These are phyloP conservation scores for Lentinula lateritia DNA, from an alignment of 768 basidiomycete genomes.

Conservation along the genomic window DNA sequence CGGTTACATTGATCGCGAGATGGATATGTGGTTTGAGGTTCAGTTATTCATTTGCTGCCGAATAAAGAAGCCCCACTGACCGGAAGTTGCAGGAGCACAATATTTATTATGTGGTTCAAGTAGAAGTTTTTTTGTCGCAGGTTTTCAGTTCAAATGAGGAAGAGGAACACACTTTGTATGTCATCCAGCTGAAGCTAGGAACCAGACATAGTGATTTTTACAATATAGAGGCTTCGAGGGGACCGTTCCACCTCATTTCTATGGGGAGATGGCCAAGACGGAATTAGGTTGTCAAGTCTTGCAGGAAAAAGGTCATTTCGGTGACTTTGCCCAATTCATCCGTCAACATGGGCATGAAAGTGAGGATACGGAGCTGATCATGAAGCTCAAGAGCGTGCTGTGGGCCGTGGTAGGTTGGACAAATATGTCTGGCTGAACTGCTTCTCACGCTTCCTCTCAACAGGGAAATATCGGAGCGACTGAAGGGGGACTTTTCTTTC, in stretches of 20 bases:
- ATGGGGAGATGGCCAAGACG: conserved; percentile 97
- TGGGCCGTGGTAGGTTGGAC: conserved; percentile 89
- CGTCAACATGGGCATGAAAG: conserved; percentile 81
- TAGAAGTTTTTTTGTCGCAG: conserved; percentile 86
- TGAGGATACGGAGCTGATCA: conserved; percentile 76
- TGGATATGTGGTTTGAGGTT: conserved; percentile 96
- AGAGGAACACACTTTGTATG: conserved; percentile 62
- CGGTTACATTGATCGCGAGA: conserved; percentile 89
- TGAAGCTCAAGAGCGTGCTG: conserved; percentile 89
- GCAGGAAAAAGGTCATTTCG: conserved; percentile 85
- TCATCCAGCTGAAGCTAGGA: conserved; percentile 3
- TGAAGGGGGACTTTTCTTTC: conserved; percentile 84
- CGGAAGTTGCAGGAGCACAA: conserved; percentile 72
- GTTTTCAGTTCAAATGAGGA: conserved; percentile 58
- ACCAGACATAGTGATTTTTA: neutral
- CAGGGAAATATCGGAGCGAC: conserved; percentile 95
- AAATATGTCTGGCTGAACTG: neutral
- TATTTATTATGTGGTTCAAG: conserved; percentile 86
- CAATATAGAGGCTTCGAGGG: conserved; percentile 67
- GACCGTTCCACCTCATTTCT: conserved; percentile 91
- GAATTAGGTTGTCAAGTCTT: conserved; percentile 90
- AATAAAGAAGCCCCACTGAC: conserved; percentile 5
- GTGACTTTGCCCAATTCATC: conserved; percentile 88
- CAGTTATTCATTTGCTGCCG: conserved; percentile 17
- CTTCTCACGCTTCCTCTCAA: neutral